Percentiles rank a stretch among this genome's conserved stretches.
Evolutionary conservation across 139 green algal species (phyloP).

Genomic region (Ulvella scutata): DNA sequence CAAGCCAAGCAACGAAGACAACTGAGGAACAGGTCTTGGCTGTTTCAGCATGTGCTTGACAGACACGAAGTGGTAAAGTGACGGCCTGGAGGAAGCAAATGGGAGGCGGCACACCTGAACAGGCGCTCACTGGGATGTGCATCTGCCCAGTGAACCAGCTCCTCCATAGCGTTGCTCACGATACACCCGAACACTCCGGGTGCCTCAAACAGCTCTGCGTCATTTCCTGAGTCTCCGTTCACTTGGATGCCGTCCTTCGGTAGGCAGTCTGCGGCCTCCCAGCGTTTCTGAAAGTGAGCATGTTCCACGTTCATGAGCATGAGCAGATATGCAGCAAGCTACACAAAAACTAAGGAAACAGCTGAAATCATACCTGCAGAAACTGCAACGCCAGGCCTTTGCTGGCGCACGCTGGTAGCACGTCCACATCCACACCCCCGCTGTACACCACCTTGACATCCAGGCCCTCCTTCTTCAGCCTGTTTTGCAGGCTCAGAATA

Average conservation of each 20-base stretch:
- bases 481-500: neutral
- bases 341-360: no score
- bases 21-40: no score
- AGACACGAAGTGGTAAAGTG: neutral
- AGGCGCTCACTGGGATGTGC: constrained; percentile 13
- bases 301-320: no score
- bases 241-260: constrained; percentile 48
- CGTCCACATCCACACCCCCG: constrained; percentile 68
- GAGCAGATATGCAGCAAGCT: no score
- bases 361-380: constrained; percentile 40
- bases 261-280: neutral
- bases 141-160: constrained; percentile 58
- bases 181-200: constrained; percentile 58
- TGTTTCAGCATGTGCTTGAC: no score
- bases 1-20: no score
- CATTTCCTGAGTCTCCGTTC: constrained; percentile 86
- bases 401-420: constrained; percentile 56
- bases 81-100: no score
- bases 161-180: constrained; percentile 68
- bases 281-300: neutral
- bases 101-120: constrained; percentile 13
- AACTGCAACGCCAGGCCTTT: constrained; percentile 78
- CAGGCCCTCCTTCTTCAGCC: constrained; percentile 12
- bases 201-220: constrained; percentile 81
- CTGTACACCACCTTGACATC: constrained; percentile 64